A percentile compares a stretch with the other conserved stretches of the same genome.
Conservation (phyloP, 495 filamentous ascomycete genomes). For the Lophiostoma macrostomum region DNA sequence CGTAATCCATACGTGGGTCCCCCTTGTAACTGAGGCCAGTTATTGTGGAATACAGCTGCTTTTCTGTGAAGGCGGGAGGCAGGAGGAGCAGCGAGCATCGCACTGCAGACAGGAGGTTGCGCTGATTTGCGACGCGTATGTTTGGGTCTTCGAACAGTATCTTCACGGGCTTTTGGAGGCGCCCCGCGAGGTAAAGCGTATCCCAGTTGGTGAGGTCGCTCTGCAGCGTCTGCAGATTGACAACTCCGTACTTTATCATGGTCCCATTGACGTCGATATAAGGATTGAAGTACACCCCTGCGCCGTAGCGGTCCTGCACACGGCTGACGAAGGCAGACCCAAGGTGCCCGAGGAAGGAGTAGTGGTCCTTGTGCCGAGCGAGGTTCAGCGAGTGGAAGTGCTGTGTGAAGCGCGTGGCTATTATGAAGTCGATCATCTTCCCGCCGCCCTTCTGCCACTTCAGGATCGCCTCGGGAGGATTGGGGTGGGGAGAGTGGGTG, state of each 20-base stretch:
- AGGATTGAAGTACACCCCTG: conserved; percentile 96
- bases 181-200: conserved; percentile 88
- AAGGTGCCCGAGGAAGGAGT: conserved; percentile 79
- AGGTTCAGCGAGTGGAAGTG: conserved; percentile 97
- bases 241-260: conserved; percentile 95
- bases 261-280: conserved; percentile 95
- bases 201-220: conserved; percentile 84
- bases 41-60: conserved; percentile 83
- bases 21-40: conserved; percentile 89
- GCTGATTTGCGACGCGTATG: conserved; percentile 88
- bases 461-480: conserved; percentile 70
- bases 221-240: conserved; percentile 84
- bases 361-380: conserved; percentile 83
- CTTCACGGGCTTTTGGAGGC: conserved; percentile 95
- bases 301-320: conserved; percentile 84
- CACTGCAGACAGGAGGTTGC: conserved; percentile 87
- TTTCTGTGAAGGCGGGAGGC: conserved; percentile 78
- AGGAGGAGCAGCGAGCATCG: conserved; percentile 85
- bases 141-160: conserved; percentile 90
- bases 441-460: conserved; percentile 79
- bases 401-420: conserved; percentile 90
- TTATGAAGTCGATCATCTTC: conserved; percentile 99
- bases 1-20: conserved; percentile 86
- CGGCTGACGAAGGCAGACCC: conserved; percentile 78
- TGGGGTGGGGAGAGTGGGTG: conserved; percentile 64